Percentiles rank a stretch among this genome's conserved stretches.
Evolutionary conservation across 2,329 filamentous ascomycete genomes (phyloP).

Genomic region (Fusarium nematophilum): DNA sequence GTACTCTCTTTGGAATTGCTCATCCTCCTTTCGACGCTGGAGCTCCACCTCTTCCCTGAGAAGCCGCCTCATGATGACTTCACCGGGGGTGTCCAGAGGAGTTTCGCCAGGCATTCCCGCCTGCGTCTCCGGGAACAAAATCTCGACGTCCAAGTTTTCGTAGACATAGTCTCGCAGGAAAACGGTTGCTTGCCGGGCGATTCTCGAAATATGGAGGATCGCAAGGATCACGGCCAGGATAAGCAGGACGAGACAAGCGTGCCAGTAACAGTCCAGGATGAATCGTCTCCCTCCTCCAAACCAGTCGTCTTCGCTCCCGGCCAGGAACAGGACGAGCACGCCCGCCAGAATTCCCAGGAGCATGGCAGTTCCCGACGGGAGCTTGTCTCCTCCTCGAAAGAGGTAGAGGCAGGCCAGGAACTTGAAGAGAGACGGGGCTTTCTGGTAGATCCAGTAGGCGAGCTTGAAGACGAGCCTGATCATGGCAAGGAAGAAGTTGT

Average conservation of each 20-base stretch:
- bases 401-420: constrained; percentile 1
- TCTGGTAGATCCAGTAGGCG: constrained; percentile 1
- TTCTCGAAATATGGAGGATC: constrained; percentile 9
- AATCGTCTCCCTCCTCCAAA: background rate
- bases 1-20: no score
- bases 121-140: constrained; percentile 1
- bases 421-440: background rate
- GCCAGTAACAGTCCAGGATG: background rate
- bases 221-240: background rate
- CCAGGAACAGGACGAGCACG: no score
- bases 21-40: background rate
- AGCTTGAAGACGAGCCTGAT: background rate
- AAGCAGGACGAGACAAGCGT: constrained; percentile 9
- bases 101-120: background rate
- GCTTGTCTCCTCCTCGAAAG: background rate
- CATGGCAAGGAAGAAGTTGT: constrained; percentile 15
- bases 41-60: constrained; percentile 3
- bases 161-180: constrained; percentile 4
- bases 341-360: background rate
- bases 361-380: no score
- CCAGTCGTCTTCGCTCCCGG: no score
- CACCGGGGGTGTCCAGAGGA: constrained; percentile 8
- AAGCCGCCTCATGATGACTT: constrained; percentile 14
- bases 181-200: background rate
- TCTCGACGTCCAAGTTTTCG: constrained; percentile 1